Percentiles rank a stretch among this genome's conserved stretches.
These are phyloP conservation scores for Stromatinia cepivora DNA, from an alignment of 2,329 filamentous ascomycete species.

Conservation along the genomic window DNA sequence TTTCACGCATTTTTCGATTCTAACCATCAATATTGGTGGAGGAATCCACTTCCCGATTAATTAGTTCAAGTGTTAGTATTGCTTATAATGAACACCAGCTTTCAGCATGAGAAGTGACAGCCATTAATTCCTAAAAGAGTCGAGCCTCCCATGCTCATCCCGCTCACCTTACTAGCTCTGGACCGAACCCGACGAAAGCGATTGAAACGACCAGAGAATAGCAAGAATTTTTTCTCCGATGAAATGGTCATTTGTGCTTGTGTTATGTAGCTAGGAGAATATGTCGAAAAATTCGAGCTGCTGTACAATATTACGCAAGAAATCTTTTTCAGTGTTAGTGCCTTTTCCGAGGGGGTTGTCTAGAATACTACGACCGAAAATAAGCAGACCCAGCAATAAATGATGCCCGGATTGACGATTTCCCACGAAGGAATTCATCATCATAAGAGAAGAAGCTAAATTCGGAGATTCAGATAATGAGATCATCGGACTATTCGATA, in stretches of 20 bases:
- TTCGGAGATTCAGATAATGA: conserved; percentile 12
- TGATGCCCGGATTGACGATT: conserved; percentile 4
- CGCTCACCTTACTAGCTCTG: conserved; percentile 9
- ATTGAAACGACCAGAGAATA: background rate
- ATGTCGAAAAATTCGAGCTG: conserved; percentile 20
- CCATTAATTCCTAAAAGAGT: conserved; percentile 20
- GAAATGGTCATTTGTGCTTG: conserved; percentile 17
- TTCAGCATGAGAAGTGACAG: conserved; percentile 18
- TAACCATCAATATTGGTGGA: conserved; percentile 28
- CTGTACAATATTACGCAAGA: conserved; percentile 24
- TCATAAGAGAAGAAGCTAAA: background rate
- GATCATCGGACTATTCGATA: conserved; percentile 13
- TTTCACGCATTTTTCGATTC: background rate
- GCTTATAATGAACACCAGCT: conserved; percentile 10
- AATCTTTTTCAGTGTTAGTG: conserved; percentile 10
- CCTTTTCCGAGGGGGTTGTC: background rate
- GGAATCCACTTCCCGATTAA: conserved; percentile 1
- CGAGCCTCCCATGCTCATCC: conserved; percentile 6
- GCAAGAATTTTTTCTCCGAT: conserved; percentile 1
- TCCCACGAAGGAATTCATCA: background rate
- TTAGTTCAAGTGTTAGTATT: conserved; percentile 11
- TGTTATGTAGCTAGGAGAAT: conserved; percentile 22
- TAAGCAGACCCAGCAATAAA: conserved; percentile 9
- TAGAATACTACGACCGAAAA: background rate
- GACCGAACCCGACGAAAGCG: conserved; percentile 15